phyloP scores from a whole-genome alignment of 768 basidiomycete species.

The Mycena galericulata region DNA sequence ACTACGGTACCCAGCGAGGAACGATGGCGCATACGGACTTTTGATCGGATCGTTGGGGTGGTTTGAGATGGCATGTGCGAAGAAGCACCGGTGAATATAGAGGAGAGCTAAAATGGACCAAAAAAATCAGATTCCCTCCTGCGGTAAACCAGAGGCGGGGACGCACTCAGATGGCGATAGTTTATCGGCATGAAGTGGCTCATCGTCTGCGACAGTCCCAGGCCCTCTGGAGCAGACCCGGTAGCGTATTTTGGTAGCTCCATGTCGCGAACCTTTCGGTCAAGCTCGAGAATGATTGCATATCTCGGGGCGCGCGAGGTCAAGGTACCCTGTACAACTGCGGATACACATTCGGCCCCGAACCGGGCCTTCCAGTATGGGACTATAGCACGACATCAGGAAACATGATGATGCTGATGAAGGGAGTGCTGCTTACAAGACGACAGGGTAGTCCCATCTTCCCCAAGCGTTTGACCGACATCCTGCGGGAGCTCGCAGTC shows the following conservation, averaged over 20 bases:
- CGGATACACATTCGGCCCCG: constrained; percentile 72
- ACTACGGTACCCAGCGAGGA: constrained; percentile 75
- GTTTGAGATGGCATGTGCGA: constrained; percentile 77
- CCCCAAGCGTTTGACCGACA: constrained; percentile 66
- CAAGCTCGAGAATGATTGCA: constrained; percentile 70
- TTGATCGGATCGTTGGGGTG: constrained; percentile 76
- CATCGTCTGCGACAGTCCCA: constrained; percentile 73
- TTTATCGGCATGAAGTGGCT: constrained; percentile 81
- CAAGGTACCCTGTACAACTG: constrained; percentile 75
- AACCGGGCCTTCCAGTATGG: constrained; percentile 79
- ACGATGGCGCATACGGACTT: constrained; percentile 74
- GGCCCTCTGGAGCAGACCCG: constrained; percentile 59
- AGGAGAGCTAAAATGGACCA: constrained; percentile 62
- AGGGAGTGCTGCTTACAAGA: constrained; percentile 63
- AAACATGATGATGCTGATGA: neutral
- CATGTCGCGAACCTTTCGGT: constrained; percentile 78
- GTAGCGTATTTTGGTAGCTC: constrained; percentile 72
- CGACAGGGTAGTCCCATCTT: constrained; percentile 66
- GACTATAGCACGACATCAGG: constrained; percentile 50
- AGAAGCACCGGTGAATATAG: constrained; percentile 82
- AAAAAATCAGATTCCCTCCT: neutral
- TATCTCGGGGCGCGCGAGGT: constrained; percentile 75
- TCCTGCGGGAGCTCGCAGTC: constrained; percentile 78
- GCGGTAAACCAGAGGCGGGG: neutral
- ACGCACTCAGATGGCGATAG: constrained; percentile 76